Base-by-base conservation (phyloP, 2,329 filamentous ascomycete species). In the Zymoseptoria ardabiliae region DNA sequence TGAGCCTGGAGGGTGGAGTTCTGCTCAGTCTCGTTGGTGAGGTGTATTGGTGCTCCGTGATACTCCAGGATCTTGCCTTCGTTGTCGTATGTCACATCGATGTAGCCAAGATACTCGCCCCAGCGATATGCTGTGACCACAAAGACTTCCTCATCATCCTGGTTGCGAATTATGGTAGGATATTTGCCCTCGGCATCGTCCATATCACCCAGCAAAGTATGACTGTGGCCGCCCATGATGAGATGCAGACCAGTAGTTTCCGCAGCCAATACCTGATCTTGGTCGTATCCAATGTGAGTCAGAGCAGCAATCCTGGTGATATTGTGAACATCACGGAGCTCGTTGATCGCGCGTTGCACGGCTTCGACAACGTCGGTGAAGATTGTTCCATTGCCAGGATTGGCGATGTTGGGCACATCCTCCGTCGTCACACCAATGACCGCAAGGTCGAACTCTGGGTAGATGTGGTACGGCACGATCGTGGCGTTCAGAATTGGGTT, bases 91-190 rank as follows among this genome's bases (percentile, higher is more conserved):
- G 82, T 83, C 7, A 88, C 79, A 63, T 87, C 84, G 64, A 88
- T 88, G 70, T 85, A 85, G 59, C 85, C 85, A 2, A 88, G 72
- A 58, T 87, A 87, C 73, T 87, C 83, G 55, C 85, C 85, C 85
- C 85, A 88, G 62, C 84, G 81, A 69, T 85, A 88, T 2, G 85
- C 82, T 7, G 84, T 86, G 19, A 88, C 85, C 66, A 87, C 80
- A 68, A 87, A 88, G 54, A 88, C 85, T 66, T 88, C 85, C 35
- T 87, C 82, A 51, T 83, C 85, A 54, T 83, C 80, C 62, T 77
- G 72, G 70, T 88, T 86, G 25, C 80, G 73, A 56, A 80, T 79
- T 55, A 88, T 83, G 13, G 85, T 88, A 1, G 85, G 85, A 68
- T 88, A 88, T 8, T 80, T 76, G 35, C 85, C 85, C 65, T 79